Percentiles rank a stretch among this genome's conserved stretches.
phyloP scores from a whole-genome alignment of 352 stramenopile genomes.

The Bremia lactucae region DNA sequence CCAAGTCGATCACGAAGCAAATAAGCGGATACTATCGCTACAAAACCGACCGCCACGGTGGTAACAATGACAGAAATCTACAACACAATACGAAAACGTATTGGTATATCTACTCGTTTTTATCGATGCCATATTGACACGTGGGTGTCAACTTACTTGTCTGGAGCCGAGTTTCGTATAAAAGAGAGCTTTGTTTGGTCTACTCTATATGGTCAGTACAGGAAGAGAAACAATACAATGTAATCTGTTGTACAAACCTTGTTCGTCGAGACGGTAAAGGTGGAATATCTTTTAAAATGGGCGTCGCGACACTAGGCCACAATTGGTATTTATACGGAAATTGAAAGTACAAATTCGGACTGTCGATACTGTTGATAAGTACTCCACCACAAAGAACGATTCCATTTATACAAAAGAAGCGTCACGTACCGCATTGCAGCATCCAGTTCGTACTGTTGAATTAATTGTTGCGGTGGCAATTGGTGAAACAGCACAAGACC shows the following conservation, averaged over 20 bases:
- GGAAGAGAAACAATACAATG: background rate
- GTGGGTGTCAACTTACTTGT: slow-evolving; percentile 19
- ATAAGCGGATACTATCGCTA: slow-evolving; percentile 24
- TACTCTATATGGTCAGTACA: background rate
- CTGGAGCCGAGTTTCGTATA: slow-evolving; percentile 9
- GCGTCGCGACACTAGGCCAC: slow-evolving; percentile 19
- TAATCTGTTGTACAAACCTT: slow-evolving; percentile 8
- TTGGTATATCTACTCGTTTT: background rate
- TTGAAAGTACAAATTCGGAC: slow-evolving; percentile 22
- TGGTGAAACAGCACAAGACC: slow-evolving; percentile 52
- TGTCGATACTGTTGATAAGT: too few relatives aligned
- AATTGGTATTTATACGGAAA: slow-evolving; percentile 28
- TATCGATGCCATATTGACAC: background rate
- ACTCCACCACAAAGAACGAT: too few relatives aligned
- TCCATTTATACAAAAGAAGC: too few relatives aligned
- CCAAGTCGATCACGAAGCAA: slow-evolving; percentile 22
- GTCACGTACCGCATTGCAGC: slow-evolving; percentile 14
- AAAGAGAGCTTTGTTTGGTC: slow-evolving; percentile 3
- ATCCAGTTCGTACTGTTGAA: slow-evolving; percentile 14
- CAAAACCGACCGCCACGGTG: slow-evolving; percentile 20
- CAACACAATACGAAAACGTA: slow-evolving; percentile 1
- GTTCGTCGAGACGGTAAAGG: slow-evolving; percentile 15
- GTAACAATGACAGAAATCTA: slow-evolving; percentile 22
- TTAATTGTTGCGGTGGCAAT: slow-evolving; percentile 30
- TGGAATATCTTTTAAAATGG: slow-evolving; percentile 16